phyloP scores from a whole-genome alignment of 371 early-diverging fungal species.

The Saksenaea oblongispora region DNA sequence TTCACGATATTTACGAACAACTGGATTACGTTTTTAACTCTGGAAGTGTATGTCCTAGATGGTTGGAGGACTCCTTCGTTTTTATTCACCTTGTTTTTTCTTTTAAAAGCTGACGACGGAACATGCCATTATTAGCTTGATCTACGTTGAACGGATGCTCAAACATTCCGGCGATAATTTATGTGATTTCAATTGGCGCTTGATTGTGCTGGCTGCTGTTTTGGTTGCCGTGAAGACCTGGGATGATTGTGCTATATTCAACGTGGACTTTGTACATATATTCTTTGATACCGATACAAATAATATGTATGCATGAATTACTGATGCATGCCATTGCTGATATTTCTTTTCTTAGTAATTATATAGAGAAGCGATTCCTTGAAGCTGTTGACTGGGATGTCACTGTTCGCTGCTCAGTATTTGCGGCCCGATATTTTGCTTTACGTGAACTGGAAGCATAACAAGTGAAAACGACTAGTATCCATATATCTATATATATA shows the following conservation, averaged over 20 bases:
- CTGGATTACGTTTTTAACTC: slow-evolving; percentile 54
- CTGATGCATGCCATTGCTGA: background rate
- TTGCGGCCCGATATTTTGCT: slow-evolving; percentile 62
- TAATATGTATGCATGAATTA: background rate
- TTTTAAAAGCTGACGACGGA: slow-evolving; percentile 59
- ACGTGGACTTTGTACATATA: slow-evolving; percentile 78
- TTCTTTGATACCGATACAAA: slow-evolving; percentile 63
- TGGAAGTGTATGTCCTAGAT: slow-evolving; percentile 41
- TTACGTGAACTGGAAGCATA: slow-evolving; percentile 43
- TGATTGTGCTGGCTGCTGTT: slow-evolving; percentile 68
- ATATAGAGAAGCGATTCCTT: slow-evolving; percentile 63
- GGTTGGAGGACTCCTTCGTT: background rate
- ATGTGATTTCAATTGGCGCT: slow-evolving; percentile 73
- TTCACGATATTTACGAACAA: slow-evolving; percentile 40
- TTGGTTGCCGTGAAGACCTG: slow-evolving; percentile 81
- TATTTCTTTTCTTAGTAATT: slow-evolving; percentile 2
- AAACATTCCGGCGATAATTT: slow-evolving; percentile 59
- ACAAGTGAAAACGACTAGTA: background rate
- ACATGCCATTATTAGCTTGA: slow-evolving; percentile 71
- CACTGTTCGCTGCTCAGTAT: slow-evolving; percentile 56
- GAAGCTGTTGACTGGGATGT: slow-evolving; percentile 62
- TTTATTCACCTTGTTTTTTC: background rate
- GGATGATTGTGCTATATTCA: slow-evolving; percentile 90
- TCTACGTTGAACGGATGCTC: slow-evolving; percentile 76
- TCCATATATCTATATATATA: too few species aligned